These are phyloP conservation scores for Globisporangium recalcitrans DNA, from an alignment of 352 stramenopile genomes.

Conservation along the genomic window DNA sequence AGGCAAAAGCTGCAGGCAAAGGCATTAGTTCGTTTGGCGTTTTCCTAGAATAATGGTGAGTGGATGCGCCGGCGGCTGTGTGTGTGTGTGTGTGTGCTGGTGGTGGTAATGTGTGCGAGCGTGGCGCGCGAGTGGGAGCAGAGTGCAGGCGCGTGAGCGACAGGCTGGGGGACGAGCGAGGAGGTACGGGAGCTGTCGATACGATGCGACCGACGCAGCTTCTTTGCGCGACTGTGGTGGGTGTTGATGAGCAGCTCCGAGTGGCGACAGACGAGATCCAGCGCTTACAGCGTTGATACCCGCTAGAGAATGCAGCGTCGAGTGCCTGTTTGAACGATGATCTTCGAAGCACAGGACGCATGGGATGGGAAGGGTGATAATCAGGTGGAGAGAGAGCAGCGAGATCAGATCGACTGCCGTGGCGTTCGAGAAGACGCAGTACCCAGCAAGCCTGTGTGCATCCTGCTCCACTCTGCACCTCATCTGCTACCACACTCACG, in stretches of 20 bases:
- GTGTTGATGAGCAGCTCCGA: background rate
- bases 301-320: too few species aligned
- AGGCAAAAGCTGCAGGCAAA: conserved; percentile 10
- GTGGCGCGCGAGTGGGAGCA: background rate
- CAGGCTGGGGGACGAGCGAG: background rate
- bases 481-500: too few species aligned
- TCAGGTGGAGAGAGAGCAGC: too few species aligned
- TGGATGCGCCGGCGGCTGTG: conserved; percentile 6
- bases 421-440: too few species aligned
- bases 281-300: too few species aligned
- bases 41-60: conserved; percentile 83
- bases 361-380: background rate
- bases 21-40: conserved; percentile 84
- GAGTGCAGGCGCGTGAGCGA: background rate
- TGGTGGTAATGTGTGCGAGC: background rate
- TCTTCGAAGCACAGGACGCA: too few species aligned
- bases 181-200: background rate
- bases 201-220: background rate
- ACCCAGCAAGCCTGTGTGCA: too few species aligned
- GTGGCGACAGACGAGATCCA: background rate
- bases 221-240: background rate
- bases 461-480: too few species aligned
- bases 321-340: too few species aligned
- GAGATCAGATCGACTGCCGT: too few species aligned
- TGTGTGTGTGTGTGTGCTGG: background rate